These are phyloP conservation scores for Eucalyptus leucophloia DNA, from an alignment of 345 rosid genomes.

Conservation along the genomic window DNA sequence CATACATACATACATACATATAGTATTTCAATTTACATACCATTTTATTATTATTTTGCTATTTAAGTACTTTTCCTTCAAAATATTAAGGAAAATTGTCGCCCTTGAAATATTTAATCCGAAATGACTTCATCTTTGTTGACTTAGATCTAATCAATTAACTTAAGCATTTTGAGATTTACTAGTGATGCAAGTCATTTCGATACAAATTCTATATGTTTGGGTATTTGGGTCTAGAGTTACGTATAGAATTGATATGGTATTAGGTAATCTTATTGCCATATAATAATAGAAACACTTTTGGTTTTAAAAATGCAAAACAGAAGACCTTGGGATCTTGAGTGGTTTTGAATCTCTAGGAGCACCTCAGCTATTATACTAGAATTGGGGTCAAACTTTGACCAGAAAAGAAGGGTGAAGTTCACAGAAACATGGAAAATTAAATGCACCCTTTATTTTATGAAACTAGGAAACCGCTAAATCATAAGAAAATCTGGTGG, in stretches of 20 bases:
- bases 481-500: not conserved
- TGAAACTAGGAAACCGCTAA: not conserved
- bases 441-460: not conserved
- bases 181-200: not conserved
- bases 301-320: not conserved
- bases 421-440: not conserved
- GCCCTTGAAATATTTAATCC: not conserved
- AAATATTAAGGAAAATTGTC: not conserved
- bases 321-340: not conserved
- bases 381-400: not conserved
- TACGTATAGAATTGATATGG: not conserved
- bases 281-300: not conserved
- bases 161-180: not conserved
- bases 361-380: not conserved
- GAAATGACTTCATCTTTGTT: not conserved
- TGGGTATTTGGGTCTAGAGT: not conserved
- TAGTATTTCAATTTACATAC: not conserved
- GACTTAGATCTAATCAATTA: not conserved
- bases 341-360: not conserved
- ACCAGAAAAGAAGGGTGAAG: not conserved
- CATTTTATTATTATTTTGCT: not conserved
- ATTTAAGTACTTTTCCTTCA: not conserved
- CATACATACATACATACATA: no score
- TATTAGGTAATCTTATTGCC: not conserved
- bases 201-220: not conserved